A percentile compares a stretch with the other conserved stretches of the same genome.
phyloP scores from a whole-genome alignment of 805 yeast species.

The Metschnikowia noctiluminum region DNA sequence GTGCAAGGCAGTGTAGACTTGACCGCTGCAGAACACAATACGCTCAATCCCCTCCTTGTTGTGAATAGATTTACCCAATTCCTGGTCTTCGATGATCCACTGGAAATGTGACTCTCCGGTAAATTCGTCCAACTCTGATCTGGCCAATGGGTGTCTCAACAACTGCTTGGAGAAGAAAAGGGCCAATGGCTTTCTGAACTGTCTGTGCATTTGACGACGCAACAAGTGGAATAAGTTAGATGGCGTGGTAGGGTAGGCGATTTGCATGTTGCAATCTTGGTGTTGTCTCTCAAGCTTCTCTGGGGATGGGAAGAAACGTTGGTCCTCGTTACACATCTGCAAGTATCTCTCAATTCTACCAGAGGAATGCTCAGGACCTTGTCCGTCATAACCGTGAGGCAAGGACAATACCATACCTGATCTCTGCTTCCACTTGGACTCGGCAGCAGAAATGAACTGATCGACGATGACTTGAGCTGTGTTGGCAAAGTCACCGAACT shows the following conservation, averaged over 20 bases:
- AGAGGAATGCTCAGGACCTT: constrained; percentile 99
- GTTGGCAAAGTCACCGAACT: constrained; percentile 99
- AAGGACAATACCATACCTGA: constrained; percentile 91
- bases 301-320: constrained; percentile 85
- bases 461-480: constrained; percentile 97
- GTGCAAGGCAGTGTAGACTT: constrained; percentile 88
- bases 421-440: constrained; percentile 98
- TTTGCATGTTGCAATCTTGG: constrained; percentile 97
- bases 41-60: constrained; percentile 83
- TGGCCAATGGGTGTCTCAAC: constrained; percentile 89
- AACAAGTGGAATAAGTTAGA: constrained; percentile 93
- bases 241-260: constrained; percentile 98
- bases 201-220: constrained; percentile 99
- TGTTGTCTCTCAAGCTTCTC: constrained; percentile 94
- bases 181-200: constrained; percentile 89
- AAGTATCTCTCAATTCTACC: constrained; percentile 96
- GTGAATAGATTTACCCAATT: constrained; percentile 73
- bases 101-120: constrained; percentile 89
- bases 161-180: constrained; percentile 89
- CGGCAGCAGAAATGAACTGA: constrained; percentile 96
- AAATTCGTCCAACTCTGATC: constrained; percentile 79
- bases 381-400: constrained; percentile 99
- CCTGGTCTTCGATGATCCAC: constrained; percentile 93
- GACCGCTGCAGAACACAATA: constrained; percentile 83
- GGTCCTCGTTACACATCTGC: constrained; percentile 94